Base-by-base conservation (phyloP, 2,329 filamentous ascomycete species). In the Bipolaris zeicola region DNA sequence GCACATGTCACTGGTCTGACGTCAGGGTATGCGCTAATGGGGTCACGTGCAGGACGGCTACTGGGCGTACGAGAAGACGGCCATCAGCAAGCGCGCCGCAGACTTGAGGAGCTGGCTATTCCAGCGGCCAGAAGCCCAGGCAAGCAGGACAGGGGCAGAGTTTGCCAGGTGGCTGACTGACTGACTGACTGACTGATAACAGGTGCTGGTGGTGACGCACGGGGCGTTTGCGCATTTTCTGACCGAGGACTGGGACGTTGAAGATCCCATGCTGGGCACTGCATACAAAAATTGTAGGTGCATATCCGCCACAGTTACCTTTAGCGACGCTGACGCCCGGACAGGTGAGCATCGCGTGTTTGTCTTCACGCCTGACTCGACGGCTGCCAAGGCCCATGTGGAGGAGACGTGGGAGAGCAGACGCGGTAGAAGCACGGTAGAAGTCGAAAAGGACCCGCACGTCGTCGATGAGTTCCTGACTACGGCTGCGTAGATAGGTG, bases 181-280 rank as follows among this genome's bases (percentile, higher is more conserved):
- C 28, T 31, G 28, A 11, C 59, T 61, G 78, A 77, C 65, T 68
- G 62, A 8, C 28, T 31, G 28, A 13, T 31, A 31, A 68, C 84
- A 94, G 65, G 84, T 96, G 26, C 86, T 89, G 0, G 82, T 92
- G 1, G 91, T 96, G 6, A 89, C 91, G 3, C 92, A 96, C 68
- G 92, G 92, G 1, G 90, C 89, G 1, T 90, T 93, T 65, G 73
- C 96, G 67, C 92, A 96, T 74, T 96, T 91, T 68, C 78, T 96
- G 61, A 95, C 91, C 0, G 85, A 92, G 64, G 92, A 96, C 68
- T 96, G 88, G 86, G 62, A 70, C 38, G 69, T 69, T 11, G 63
- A 57, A 11, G 66, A 73, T 44, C 66, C 70, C 1, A 69, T 73
- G 68, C 65, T 58, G 1, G 61, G 66, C 31, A 73, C 66, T 11